A percentile compares a stretch with the other conserved stretches of the same genome.
These are phyloP conservation scores for Pleodorina starrii DNA, from an alignment of 139 green algal genomes.

Conservation along the genomic window DNA sequence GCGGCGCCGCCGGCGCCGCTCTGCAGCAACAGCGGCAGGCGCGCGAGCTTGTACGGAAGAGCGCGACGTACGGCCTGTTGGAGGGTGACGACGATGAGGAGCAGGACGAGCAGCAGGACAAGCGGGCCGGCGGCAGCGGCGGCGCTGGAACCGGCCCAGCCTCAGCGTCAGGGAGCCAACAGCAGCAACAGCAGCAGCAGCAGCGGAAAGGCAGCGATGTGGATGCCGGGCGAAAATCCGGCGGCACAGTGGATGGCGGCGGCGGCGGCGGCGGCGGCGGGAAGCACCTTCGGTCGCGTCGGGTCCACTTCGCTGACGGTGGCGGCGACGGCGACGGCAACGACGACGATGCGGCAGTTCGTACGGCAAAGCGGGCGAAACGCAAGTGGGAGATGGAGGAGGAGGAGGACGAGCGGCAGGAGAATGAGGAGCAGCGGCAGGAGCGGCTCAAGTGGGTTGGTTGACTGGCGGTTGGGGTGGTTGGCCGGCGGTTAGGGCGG, in stretches of 20 bases:
- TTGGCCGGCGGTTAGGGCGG: too few species aligned
- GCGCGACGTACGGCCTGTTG: constrained; percentile 70
- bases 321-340: constrained; percentile 31
- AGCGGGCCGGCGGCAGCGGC: too few species aligned
- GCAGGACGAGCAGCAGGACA: constrained; percentile 10
- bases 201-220: constrained; percentile 19
- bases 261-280: constrained; percentile 4
- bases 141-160: too few species aligned
- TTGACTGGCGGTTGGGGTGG: too few species aligned
- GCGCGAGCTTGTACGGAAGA: constrained; percentile 65
- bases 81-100: constrained; percentile 69
- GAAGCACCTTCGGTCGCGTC: constrained; percentile 34
- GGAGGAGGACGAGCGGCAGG: constrained; percentile 57
- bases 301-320: constrained; percentile 14
- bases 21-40: constrained; percentile 56
- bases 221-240: not conserved
- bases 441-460: not conserved
- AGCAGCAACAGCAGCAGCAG: constrained; percentile 35
- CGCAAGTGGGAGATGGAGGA: constrained; percentile 83
- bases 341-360: constrained; percentile 54
- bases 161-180: too few species aligned
- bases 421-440: constrained; percentile 43
- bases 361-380: constrained; percentile 44
- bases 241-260: not conserved
- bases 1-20: constrained; percentile 12